A percentile compares a stretch with the other conserved stretches of the same genome.
These are phyloP conservation scores for Croton laevigatus DNA, from an alignment of 441 rosid genomes.

Conservation along the genomic window DNA sequence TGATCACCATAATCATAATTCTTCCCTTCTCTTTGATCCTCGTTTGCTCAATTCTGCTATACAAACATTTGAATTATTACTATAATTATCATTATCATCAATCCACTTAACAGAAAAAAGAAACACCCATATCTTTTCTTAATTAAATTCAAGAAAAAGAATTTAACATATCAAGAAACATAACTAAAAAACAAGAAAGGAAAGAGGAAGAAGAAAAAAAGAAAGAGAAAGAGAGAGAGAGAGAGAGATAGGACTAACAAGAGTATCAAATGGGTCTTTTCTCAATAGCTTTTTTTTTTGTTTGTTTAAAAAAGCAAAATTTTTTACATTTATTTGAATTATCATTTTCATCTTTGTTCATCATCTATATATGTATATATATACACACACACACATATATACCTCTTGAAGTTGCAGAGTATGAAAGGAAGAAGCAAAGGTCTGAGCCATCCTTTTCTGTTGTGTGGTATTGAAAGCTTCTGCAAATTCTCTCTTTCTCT, in stretches of 20 bases:
- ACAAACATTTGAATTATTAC: slow-evolving; percentile 17
- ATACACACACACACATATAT: slow-evolving; percentile 6
- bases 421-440: slow-evolving; percentile 37
- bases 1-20: slow-evolving; percentile 21
- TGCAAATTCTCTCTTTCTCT: slow-evolving; percentile 30
- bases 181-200: slow-evolving; percentile 4
- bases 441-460: slow-evolving; percentile 49
- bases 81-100: background rate
- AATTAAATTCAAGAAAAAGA: background rate
- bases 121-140: slow-evolving; percentile 16
- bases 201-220: slow-evolving; percentile 5
- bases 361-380: slow-evolving; percentile 13
- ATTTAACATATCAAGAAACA: slow-evolving; percentile 17
- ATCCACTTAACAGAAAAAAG: slow-evolving; percentile 21
- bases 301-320: background rate
- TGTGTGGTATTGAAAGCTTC: slow-evolving; percentile 43
- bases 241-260: background rate
- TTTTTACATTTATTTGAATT: slow-evolving; percentile 1
- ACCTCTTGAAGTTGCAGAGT: slow-evolving; percentile 46
- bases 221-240: slow-evolving; percentile 4
- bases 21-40: background rate
- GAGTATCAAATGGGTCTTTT: slow-evolving; percentile 20
- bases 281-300: slow-evolving; percentile 6
- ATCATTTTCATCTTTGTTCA: slow-evolving; percentile 30
- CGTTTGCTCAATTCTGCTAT: slow-evolving; percentile 17